These are phyloP conservation scores for Lipomyces lipofer DNA, from an alignment of 805 yeast species.

Conservation along the genomic window DNA sequence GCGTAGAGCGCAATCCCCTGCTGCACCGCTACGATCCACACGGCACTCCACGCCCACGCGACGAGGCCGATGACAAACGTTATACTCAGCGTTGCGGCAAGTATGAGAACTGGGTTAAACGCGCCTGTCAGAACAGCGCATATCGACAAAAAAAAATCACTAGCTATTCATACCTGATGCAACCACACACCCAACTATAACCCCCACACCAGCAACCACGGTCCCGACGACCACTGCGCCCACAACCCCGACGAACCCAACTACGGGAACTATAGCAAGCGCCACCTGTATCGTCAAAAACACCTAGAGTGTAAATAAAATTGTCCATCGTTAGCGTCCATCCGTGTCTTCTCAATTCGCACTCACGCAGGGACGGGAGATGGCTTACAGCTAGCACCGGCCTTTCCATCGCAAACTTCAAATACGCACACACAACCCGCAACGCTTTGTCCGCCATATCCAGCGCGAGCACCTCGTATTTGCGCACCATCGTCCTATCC, in stretches of 20 bases:
- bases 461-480: conserved; percentile 8
- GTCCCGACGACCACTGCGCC: not conserved
- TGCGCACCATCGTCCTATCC: too few relatives aligned
- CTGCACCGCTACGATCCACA: conserved; percentile 1
- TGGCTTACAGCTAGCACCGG: conserved; percentile 17
- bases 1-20: not conserved
- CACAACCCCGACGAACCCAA: not conserved
- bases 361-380: too few relatives aligned
- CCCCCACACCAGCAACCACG: not conserved
- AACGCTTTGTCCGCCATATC: conserved; percentile 17
- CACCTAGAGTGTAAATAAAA: conserved; percentile 1
- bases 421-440: not conserved
- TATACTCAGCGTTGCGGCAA: not conserved
- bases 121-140: too few relatives aligned
- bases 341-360: not conserved
- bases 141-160: too few relatives aligned
- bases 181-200: not conserved
- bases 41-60: conserved; percentile 17
- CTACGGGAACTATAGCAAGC: conserved; percentile 16
- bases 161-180: not conserved
- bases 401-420: conserved; percentile 4
- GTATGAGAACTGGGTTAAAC: not conserved
- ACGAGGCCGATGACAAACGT: conserved; percentile 6
- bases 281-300: conserved; percentile 17
- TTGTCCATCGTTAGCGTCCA: not conserved